These are phyloP conservation scores for Diaporthe aspalathi DNA, from an alignment of 2,329 filamentous ascomycete species.

Conservation along the genomic window DNA sequence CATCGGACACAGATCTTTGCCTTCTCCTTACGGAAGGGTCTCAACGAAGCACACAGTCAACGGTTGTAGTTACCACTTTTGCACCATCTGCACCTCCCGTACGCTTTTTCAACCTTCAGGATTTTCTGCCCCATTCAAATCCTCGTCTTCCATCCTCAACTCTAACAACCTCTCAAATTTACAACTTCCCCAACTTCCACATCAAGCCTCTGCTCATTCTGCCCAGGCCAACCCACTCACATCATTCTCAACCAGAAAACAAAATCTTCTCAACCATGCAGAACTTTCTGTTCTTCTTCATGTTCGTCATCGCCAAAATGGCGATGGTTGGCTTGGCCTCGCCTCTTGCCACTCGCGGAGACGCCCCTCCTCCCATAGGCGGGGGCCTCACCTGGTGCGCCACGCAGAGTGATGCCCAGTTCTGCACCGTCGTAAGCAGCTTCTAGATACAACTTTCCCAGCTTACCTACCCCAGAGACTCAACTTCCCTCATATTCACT, in stretches of 20 bases:
- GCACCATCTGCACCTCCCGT: neutral
- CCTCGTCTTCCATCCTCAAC: neutral
- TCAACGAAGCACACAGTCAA: no score
- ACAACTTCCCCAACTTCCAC: no score
- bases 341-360: neutral
- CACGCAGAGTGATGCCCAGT: neutral
- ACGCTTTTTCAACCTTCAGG: neutral
- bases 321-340: neutral
- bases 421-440: neutral
- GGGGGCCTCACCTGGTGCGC: conserved; percentile 21
- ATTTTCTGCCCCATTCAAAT: neutral
- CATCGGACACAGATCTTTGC: neutral
- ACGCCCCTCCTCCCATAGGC: conserved; percentile 11
- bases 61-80: no score
- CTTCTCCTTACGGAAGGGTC: no score
- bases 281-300: neutral
- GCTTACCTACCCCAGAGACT: no score
- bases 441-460: no score
- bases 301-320: neutral
- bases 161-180: no score
- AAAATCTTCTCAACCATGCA: conserved; percentile 3
- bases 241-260: neutral
- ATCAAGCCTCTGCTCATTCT: neutral
- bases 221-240: neutral
- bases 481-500: no score